Evolutionary conservation across 225 moss, liverwort and hornwort genomes (phyloP).

Genomic region (Anthoceros angustus): DNA sequence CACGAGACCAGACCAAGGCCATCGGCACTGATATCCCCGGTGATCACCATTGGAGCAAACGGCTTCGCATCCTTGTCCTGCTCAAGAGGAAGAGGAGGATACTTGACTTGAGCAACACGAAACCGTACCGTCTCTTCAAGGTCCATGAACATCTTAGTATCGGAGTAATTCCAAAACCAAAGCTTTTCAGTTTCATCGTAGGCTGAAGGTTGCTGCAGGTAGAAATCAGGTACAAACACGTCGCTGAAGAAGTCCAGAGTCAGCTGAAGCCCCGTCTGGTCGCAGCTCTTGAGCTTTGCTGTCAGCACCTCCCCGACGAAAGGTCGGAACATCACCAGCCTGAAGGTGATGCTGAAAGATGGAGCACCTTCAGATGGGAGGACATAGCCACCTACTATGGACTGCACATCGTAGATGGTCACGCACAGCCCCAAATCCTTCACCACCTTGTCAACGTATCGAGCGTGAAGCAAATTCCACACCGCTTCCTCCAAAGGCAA

Average conservation of each 20-base stretch:
- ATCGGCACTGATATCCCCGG: conserved; percentile 85
- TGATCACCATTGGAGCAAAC: conserved; percentile 88
- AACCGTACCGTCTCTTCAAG: conserved; percentile 65
- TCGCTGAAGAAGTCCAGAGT: conserved; percentile 90
- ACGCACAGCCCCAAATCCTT: conserved; percentile 82
- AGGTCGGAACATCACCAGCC: conserved; percentile 90
- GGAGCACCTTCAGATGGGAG: conserved; percentile 92
- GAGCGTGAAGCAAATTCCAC: conserved; percentile 2
- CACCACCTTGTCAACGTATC: conserved; percentile 30
- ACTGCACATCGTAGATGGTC: conserved; percentile 57
- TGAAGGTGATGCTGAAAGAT: conserved; percentile 66
- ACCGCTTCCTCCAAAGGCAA: conserved; percentile 36
- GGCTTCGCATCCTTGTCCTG: conserved; percentile 69
- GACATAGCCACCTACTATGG: conserved; percentile 60
- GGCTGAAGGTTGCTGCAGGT: conserved; percentile 67
- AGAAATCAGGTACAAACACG: conserved; percentile 79
- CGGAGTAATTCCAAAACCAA: conserved; percentile 94
- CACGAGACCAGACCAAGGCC: conserved; percentile 83
- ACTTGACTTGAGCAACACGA: conserved; percentile 86
- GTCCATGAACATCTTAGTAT: conserved; percentile 73
- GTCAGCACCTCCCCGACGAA: conserved; percentile 84
- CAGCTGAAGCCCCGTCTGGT: conserved; percentile 74
- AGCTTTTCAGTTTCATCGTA: conserved; percentile 71
- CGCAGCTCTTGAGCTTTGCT: conserved; percentile 77
- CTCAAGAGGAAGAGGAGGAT: conserved; percentile 59